Base-by-base conservation (phyloP, 2,329 filamentous ascomycete species). In the Lachnellula cervina region DNA sequence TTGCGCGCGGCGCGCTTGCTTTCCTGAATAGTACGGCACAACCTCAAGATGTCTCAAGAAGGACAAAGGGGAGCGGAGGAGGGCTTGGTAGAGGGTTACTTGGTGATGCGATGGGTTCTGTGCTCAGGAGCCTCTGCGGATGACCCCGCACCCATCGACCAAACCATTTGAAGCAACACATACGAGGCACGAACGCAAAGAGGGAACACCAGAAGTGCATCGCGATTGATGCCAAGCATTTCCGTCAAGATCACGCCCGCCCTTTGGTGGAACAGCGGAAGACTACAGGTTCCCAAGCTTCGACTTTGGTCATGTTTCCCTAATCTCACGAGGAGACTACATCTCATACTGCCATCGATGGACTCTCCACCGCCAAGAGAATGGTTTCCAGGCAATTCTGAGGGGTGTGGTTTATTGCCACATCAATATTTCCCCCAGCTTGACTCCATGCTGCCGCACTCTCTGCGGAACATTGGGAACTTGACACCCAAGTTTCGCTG, bases 1-100 rank as follows among this genome's bases (percentile, higher is more conserved):
- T 52, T 59, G 53, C 57, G 54, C 61, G 59, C 61, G 54, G 52
- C 49, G 51, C 47, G 52, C 45, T 28, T 55, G 52, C 55, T 42
- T 37, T 44, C 48, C 32, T 43, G 48, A 25, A 51, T 37, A 43
- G 23, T 37, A 49, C 40, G 35, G 54, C 45, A 52, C 54, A 48
- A 52, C 40, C 42, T 25, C 19, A 9, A 11, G 9, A 44, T 19
- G 13, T 25, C 43, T 45, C 16, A 5, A 25, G 51, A 42, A 44
- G 16, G 51, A 37, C n/a, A 34, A 28, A 21, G 16, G 16, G 25
- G 19, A 28, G 17, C 4, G 11, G 23, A 23, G n/a, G 7, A 13
- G 13, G 14, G 14, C 21, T 28, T 9, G 19, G 25, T 16, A 28
- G 34, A 35, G 32, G 11, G 25, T 38, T 46, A 6, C 25, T 34